Percentiles rank a stretch among this genome's conserved stretches.
These are phyloP conservation scores for Tuber indicum DNA, from an alignment of 495 filamentous ascomycete species.

Conservation along the genomic window DNA sequence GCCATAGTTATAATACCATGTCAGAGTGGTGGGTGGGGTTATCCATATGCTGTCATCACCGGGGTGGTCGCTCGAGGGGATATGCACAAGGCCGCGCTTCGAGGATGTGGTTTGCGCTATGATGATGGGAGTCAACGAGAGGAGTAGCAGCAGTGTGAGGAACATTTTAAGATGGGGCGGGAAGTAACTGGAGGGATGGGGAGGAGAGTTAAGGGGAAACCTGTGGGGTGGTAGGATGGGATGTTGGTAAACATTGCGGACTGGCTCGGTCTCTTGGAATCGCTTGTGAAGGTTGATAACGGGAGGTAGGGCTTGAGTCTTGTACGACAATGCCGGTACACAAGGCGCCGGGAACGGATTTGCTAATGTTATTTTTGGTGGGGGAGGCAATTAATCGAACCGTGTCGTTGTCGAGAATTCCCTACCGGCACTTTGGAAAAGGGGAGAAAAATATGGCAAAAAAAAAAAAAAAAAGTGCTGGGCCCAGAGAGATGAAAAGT, in stretches of 20 bases:
- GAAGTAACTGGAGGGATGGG: neutral
- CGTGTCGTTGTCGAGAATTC: neutral
- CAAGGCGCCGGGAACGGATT: neutral
- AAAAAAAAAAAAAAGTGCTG: neutral
- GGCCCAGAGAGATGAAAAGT: neutral
- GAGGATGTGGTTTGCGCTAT: slow-evolving; percentile 47
- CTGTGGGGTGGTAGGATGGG: neutral
- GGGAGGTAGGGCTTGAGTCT: neutral
- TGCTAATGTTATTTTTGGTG: neutral
- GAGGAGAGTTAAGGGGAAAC: neutral
- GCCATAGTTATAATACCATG: slow-evolving; percentile 78
- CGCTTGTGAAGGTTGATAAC: neutral
- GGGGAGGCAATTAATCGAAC: neutral
- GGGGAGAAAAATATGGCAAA: neutral
- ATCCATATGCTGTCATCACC: slow-evolving; percentile 59
- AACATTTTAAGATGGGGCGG: slow-evolving; percentile 28
- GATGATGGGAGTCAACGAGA: slow-evolving; percentile 32
- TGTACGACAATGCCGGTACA: neutral
- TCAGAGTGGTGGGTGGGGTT: slow-evolving; percentile 51
- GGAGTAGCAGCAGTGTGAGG: slow-evolving; percentile 24
- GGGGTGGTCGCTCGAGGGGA: slow-evolving; percentile 49
- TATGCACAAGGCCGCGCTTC: slow-evolving; percentile 66
- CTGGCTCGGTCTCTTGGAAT: neutral
- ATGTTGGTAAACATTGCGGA: neutral
- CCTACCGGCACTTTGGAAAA: neutral